A percentile compares a stretch with the other conserved stretches of the same genome.
Evolutionary conservation across 2,329 filamentous ascomycete genomes (phyloP).

Genomic region (Diaporthe destruens): DNA sequence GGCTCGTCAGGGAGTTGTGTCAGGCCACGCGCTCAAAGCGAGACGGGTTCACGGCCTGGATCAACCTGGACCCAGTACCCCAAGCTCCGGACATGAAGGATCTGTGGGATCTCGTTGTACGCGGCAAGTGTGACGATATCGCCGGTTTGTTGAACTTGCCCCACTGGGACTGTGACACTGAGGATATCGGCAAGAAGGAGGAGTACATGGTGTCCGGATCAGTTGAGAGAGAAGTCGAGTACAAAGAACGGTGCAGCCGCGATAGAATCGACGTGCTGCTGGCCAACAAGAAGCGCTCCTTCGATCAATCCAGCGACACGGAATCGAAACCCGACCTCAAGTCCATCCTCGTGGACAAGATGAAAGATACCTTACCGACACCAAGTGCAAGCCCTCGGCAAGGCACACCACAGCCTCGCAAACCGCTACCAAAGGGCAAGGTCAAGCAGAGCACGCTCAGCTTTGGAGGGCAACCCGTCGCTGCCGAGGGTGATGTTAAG

Average conservation of each 20-base stretch:
- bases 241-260: slow-evolving; percentile 52
- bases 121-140: slow-evolving; percentile 88
- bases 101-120: slow-evolving; percentile 92
- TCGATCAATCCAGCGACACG: slow-evolving; percentile 41
- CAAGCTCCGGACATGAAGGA: slow-evolving; percentile 87
- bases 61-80: slow-evolving; percentile 90
- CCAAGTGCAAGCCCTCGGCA: slow-evolving; percentile 69
- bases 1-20: slow-evolving; percentile 92
- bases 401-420: slow-evolving; percentile 55
- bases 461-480: slow-evolving; percentile 52
- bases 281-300: slow-evolving; percentile 47
- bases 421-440: slow-evolving; percentile 53
- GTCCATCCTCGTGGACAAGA: slow-evolving; percentile 56
- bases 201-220: slow-evolving; percentile 57
- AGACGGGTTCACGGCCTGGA: slow-evolving; percentile 92
- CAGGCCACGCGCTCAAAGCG: slow-evolving; percentile 83
- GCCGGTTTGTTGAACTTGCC: slow-evolving; percentile 77
- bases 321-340: slow-evolving; percentile 48
- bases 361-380: slow-evolving; percentile 67
- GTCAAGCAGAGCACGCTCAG: slow-evolving; percentile 66
- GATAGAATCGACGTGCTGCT: slow-evolving; percentile 59
- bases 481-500: slow-evolving; percentile 47
- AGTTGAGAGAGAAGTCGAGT: slow-evolving; percentile 57
- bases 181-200: slow-evolving; percentile 60
- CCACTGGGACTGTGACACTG: slow-evolving; percentile 65